A percentile compares a stretch with the other conserved stretches of the same genome.
Conservation (phyloP, 208 protist species). For the Balamuthia mandrillaris region DNA sequence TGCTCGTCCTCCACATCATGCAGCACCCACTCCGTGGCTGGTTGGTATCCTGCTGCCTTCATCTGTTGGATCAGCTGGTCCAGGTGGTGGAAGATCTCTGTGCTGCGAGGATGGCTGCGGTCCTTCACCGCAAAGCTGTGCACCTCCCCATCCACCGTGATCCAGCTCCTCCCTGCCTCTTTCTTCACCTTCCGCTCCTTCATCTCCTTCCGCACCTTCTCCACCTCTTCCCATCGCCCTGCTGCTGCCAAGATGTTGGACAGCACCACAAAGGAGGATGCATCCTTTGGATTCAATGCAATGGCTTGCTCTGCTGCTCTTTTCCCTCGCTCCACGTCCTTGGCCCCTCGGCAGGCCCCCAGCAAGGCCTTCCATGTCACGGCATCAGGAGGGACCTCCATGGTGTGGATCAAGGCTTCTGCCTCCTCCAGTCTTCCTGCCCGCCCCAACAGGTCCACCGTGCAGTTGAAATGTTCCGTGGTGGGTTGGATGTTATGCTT, state of each 20-base stretch:
- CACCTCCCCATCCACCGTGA: neutral
- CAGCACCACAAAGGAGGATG: neutral
- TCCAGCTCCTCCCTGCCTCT: slow-evolving; percentile 8
- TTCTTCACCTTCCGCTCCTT: neutral
- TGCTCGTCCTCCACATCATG: slow-evolving; percentile 14
- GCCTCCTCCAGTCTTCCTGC: slow-evolving; percentile 29
- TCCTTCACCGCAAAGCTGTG: slow-evolving; percentile 18
- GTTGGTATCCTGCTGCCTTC: slow-evolving; percentile 4
- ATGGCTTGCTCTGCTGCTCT: neutral
- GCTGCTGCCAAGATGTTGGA: neutral
- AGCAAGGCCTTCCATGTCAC: neutral
- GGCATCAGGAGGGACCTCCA: neutral
- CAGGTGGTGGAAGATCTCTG: neutral
- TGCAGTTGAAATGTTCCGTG: neutral
- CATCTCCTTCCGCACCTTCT: slow-evolving; percentile 19
- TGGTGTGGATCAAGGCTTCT: neutral
- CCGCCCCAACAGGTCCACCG: slow-evolving; percentile 32
- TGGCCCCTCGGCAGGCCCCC: neutral
- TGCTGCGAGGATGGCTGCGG: neutral
- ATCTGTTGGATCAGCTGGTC: neutral
- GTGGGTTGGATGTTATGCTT: neutral
- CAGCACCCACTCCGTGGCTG: neutral
- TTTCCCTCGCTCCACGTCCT: neutral
- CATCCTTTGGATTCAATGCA: neutral
- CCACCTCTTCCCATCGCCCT: neutral